Evolutionary conservation across 2,329 filamentous ascomycete species (phyloP), one percentile per base, ranked within the genome.

Genomic region (Gyromitra esculenta): DNA sequence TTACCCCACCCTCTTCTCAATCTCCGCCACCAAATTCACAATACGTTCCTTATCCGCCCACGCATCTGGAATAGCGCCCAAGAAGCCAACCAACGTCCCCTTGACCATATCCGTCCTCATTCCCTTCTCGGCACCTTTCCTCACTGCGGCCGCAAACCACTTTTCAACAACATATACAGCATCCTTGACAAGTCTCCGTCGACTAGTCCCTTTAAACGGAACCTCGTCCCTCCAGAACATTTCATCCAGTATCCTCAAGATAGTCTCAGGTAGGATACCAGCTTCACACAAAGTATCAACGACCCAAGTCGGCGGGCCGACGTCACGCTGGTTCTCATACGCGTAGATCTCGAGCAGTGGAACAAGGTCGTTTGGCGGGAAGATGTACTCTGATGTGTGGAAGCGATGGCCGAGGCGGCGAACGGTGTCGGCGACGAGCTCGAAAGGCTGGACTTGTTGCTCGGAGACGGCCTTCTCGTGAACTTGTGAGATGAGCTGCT

Each of bases 401-500:
- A 90, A 89, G 56, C 89, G 88, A 81, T 91, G 88, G 41, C 89
- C 89, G 81, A 91, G 90, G 73, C 88, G 87, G 76, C 89, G 87
- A 56, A 92, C 86, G 81, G 88, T 87, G 79, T 87, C 86, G 3
- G 90, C 87, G 2, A 96, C 87, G 1, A 87, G 87, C 83, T 95
- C 92, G 84, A 92, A 95, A 0, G 92, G 91, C 54, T 88, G 84
- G 1, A 83, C 81, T 83, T 87, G 74, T 82, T 87, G 71, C 1
- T 82, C 59, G 0, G 85, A 83, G 1, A 85, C 83, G 18, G 87
- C 88, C 75, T 86, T 85, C 68, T 84, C 85, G 81, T 95, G 91
- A 5, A 90, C 89, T 78, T 90, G 88, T 75, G 92, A 88, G 77
- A 99, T 89, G 21, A 97, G 87, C 80, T 91, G 91, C 81, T 90